Evolutionary conservation across 2,329 filamentous ascomycete species (phyloP).

Genomic region (Chaetomium sp.): DNA sequence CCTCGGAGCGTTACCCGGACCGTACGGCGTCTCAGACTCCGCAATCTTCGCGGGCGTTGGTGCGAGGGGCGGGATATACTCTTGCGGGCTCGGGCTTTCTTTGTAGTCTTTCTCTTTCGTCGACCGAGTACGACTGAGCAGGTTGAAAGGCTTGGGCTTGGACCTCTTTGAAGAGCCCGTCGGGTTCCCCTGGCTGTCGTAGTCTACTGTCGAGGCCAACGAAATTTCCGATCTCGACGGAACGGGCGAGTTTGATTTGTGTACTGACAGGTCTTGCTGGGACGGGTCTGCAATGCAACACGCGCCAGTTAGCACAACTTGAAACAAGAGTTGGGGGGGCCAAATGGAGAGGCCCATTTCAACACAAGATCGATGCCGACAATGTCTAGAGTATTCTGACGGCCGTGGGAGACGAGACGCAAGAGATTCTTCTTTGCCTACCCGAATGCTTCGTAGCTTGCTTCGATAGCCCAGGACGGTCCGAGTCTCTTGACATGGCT

Average conservation of each 20-base stretch:
- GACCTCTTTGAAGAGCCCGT: conserved; percentile 34
- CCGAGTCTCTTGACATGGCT: conserved; percentile 33
- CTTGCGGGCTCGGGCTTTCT: conserved; percentile 29
- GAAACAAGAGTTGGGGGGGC: conserved; percentile 8
- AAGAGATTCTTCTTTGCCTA: conserved; percentile 17
- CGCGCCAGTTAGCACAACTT: conserved; percentile 16
- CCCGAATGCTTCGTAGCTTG: conserved; percentile 29
- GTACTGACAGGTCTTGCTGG: conserved; percentile 19
- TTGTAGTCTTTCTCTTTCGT: conserved; percentile 45
- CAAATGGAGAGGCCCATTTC: not conserved
- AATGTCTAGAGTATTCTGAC: conserved; percentile 3
- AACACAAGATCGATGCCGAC: not conserved
- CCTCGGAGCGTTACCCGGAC: conserved; percentile 43
- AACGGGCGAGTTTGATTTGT: conserved; percentile 25
- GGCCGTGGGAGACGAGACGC: not conserved
- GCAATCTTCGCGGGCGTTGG: conserved; percentile 24
- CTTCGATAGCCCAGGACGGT: conserved; percentile 26
- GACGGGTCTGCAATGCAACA: conserved; percentile 25
- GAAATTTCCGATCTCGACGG: conserved; percentile 48
- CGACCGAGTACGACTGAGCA: conserved; percentile 47
- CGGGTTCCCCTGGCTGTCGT: conserved; percentile 32
- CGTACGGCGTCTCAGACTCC: conserved; percentile 34
- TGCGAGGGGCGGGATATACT: conserved; percentile 22
- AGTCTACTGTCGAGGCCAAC: conserved; percentile 42
- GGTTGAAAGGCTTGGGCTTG: conserved; percentile 50